These are phyloP conservation scores for Monascus purpureus DNA, from an alignment of 495 filamentous ascomycete species.

Conservation along the genomic window DNA sequence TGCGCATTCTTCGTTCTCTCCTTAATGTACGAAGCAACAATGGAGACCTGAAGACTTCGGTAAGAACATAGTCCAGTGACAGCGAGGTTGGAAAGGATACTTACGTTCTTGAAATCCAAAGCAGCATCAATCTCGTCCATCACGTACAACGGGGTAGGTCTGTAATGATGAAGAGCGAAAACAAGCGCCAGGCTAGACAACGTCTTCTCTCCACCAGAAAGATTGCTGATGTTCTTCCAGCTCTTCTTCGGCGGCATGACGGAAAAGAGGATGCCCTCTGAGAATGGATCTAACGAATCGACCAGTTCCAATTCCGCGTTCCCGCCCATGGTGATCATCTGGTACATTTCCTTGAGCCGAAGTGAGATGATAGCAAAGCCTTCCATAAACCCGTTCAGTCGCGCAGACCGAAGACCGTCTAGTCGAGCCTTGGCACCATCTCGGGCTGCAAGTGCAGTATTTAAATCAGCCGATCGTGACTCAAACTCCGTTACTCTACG, in stretches of 20 bases:
- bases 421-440: constrained; percentile 80
- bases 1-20: constrained; percentile 98
- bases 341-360: constrained; percentile 98
- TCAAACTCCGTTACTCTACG: constrained; percentile 78
- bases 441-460: constrained; percentile 55
- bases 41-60: constrained; percentile 60
- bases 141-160: constrained; percentile 93
- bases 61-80: not conserved
- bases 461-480: constrained; percentile 65
- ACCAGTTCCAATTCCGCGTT: constrained; percentile 96
- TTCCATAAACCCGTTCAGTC: constrained; percentile 96
- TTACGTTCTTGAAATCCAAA: constrained; percentile 91
- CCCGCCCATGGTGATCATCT: constrained; percentile 99
- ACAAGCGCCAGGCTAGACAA: constrained; percentile 85
- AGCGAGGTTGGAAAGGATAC: constrained; percentile 16
- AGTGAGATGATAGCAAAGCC: constrained; percentile 92
- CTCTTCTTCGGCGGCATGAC: constrained; percentile 99
- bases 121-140: constrained; percentile 99
- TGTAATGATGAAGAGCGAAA: constrained; percentile 95
- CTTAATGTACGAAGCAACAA: constrained; percentile 97
- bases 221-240: constrained; percentile 97
- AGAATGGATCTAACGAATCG: constrained; percentile 89
- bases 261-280: constrained; percentile 88
- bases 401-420: constrained; percentile 77
- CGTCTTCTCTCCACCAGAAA: constrained; percentile 94